Conservation (phyloP, 257 asterid species). For the Solanum tarijense region DNA sequence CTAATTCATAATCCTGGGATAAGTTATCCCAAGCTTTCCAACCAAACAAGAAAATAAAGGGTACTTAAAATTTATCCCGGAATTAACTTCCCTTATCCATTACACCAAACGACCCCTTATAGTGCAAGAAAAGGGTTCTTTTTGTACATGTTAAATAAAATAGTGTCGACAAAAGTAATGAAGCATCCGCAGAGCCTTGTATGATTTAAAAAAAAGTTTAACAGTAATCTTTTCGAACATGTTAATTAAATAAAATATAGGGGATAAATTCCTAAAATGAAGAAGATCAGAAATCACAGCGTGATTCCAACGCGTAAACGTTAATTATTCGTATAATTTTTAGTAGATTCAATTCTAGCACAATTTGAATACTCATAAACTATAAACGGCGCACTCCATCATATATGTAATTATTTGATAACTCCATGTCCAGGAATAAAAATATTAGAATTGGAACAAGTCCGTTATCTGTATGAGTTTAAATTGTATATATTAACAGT, state of each 20-base stretch:
- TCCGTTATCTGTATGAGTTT: neutral
- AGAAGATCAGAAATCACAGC: slow-evolving; percentile 10
- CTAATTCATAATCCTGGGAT: too few species aligned
- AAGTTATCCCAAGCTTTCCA: too few species aligned
- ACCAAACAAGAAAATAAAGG: too few species aligned
- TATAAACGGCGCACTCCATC: neutral
- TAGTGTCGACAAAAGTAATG: neutral
- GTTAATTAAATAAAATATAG: neutral
- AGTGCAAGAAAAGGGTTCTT: neutral
- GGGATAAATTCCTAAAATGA: neutral
- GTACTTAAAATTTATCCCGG: too few species aligned
- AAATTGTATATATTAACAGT: neutral
- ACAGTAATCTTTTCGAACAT: neutral
- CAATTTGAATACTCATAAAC: neutral
- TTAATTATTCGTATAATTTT: neutral
- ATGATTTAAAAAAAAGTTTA: neutral
- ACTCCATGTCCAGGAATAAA: slow-evolving; percentile 3
- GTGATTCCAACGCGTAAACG: slow-evolving; percentile 11
- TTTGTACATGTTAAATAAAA: neutral
- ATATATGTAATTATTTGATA: neutral
- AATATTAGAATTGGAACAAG: neutral
- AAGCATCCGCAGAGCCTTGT: neutral
- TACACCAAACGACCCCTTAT: neutral
- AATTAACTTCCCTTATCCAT: too few species aligned
- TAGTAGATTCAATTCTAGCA: neutral